Conservation (phyloP, 768 basidiomycete genomes). For the Kwoniella heveanensis region DNA sequence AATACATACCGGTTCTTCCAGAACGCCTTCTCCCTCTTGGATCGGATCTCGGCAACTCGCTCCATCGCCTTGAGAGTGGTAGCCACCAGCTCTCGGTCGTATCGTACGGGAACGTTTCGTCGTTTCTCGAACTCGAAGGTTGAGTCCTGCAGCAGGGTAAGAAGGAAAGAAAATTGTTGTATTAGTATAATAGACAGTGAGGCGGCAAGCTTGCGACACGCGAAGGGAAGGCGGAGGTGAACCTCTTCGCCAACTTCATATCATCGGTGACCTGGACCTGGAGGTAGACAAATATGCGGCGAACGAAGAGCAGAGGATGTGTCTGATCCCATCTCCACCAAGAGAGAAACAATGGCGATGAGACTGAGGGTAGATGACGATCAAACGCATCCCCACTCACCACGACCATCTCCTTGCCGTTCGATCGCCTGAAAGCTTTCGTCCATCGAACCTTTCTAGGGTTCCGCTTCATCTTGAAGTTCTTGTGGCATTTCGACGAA, state of each 20-base stretch:
- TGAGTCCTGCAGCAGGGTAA: conserved; percentile 68
- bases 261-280: no score
- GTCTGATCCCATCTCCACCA: no score
- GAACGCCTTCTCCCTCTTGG: conserved; percentile 87
- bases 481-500: conserved; percentile 99
- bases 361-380: no score
- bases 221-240: no score
- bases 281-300: no score
- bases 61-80: conserved; percentile 97
- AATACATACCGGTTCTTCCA: conserved; percentile 72
- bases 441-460: conserved; percentile 99
- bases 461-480: conserved; percentile 99
- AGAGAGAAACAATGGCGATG: no score
- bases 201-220: no score
- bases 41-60: conserved; percentile 86
- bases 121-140: conserved; percentile 99
- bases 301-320: no score
- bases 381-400: conserved; percentile 60
- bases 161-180: neutral
- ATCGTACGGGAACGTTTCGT: conserved; percentile 93
- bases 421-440: conserved; percentile 97
- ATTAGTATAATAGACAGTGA: no score
- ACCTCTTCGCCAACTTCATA: no score
- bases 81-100: conserved; percentile 88
- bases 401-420: conserved; percentile 99